These are phyloP conservation scores for Isoetes engelmannii DNA, from an alignment of 83 land plant genomes.

Conservation along the genomic window DNA sequence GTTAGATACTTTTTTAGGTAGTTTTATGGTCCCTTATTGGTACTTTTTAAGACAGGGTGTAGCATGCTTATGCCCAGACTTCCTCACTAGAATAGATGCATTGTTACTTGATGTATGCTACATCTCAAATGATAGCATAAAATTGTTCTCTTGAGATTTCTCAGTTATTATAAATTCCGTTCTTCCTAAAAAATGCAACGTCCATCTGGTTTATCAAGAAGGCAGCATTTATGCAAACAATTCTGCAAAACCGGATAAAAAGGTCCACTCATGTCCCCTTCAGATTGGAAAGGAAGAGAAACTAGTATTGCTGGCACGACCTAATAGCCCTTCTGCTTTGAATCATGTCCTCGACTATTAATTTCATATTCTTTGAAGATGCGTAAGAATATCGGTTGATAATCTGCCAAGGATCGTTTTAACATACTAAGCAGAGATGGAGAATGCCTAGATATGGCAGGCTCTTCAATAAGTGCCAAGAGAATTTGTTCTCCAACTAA, in stretches of 20 bases:
- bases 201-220: neutral
- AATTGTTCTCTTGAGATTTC: slow-evolving; percentile 37
- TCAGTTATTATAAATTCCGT: slow-evolving; percentile 36
- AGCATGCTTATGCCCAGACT: too few species aligned
- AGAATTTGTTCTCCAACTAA: slow-evolving; percentile 41
- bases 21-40: too few species aligned
- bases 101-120: slow-evolving; percentile 26
- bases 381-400: slow-evolving; percentile 30
- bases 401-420: slow-evolving; percentile 29
- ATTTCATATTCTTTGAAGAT: slow-evolving; percentile 33
- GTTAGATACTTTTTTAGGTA: too few species aligned
- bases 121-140: slow-evolving; percentile 36
- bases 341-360: slow-evolving; percentile 12
- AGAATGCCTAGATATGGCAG: slow-evolving; percentile 23
- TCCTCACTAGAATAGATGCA: slow-evolving; percentile 25
- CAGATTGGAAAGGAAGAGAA: slow-evolving; percentile 32
- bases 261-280: slow-evolving; percentile 26
- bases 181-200: slow-evolving; percentile 19
- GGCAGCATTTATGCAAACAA: neutral
- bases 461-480: slow-evolving; percentile 28
- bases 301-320: slow-evolving; percentile 21
- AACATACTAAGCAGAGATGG: slow-evolving; percentile 25
- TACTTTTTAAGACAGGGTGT: too few species aligned
- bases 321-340: slow-evolving; percentile 12
- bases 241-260: neutral